Evolutionary conservation across 148 eudicot genomes (phyloP), one percentile per base, ranked within the genome.

Genomic region (Suaeda aralocaspica): DNA sequence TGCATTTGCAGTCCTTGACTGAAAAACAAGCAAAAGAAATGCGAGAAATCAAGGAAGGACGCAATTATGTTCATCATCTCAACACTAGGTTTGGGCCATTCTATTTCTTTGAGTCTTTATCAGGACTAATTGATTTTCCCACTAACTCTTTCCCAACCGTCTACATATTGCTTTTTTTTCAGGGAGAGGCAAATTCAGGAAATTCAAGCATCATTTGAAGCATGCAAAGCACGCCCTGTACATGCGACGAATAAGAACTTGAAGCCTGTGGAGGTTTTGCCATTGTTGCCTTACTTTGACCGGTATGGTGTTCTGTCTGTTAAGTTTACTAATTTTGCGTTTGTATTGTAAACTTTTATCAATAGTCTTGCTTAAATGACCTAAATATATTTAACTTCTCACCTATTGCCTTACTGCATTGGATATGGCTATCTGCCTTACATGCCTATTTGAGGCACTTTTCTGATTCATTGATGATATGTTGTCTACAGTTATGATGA

Each of bases 21-120:
- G 97, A 94, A 77, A 94, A 94, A 75, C 97, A 91, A 86, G 97
- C 96, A 14, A 93, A 87, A 71, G 98, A 90, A 82, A 76, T 87
- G 76, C 87, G 92, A 68, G 93, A 94, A 79, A 78, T 84, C 39
- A 85, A 81, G 65, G 87, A 85, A 60, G 92, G 90, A 6, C 83
- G 74, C 26, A 79, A 76, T 74, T 76, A 86, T 65, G 82, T 89
- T 83, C 88, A 86, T 56, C 82, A 83, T 75, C 77, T 83, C 24
- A 91, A 87, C 60, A 84, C 62, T 62, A 89, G 93, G 99, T 91
- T 59, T 64, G 86, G 73, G 56, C 45, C 49, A 39, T 68, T 74
- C 36, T 64, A 57, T 59, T 46, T 34, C 30, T 30, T 61, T 58
- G 19, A 45, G 18, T 21, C 21, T 1, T 36, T 67, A 36, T 7